Evolutionary conservation across 345 rosid genomes (phyloP).

Genomic region (Hirschfeldia incana): DNA sequence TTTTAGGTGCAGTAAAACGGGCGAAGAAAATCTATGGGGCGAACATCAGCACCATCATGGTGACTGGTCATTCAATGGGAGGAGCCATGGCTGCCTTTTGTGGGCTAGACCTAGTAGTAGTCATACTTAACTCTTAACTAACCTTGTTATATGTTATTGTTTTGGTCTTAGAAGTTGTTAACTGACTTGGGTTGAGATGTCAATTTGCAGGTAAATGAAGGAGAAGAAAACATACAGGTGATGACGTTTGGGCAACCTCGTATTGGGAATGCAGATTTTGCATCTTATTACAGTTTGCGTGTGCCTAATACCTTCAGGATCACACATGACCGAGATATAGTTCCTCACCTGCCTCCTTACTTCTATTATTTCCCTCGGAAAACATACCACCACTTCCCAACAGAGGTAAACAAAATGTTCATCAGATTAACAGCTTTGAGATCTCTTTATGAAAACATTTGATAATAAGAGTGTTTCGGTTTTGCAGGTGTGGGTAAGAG

Average conservation of each 20-base stretch:
- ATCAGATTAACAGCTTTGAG: slow-evolving; percentile 1
- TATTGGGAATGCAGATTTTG: slow-evolving; percentile 84
- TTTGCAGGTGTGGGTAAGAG: slow-evolving; percentile 39
- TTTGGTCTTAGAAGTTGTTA: slow-evolving; percentile 7
- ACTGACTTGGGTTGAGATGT: slow-evolving; percentile 14
- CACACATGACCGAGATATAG: slow-evolving; percentile 77
- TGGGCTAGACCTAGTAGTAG: slow-evolving; percentile 81
- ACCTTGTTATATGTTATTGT: background rate
- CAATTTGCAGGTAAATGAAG: slow-evolving; percentile 62
- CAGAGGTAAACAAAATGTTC: slow-evolving; percentile 64
- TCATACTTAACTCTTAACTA: background rate
- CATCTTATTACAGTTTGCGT: slow-evolving; percentile 62
- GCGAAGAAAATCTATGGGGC: slow-evolving; percentile 65
- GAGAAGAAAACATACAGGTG: slow-evolving; percentile 62
- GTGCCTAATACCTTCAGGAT: slow-evolving; percentile 80
- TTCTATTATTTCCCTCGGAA: slow-evolving; percentile 65
- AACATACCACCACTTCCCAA: slow-evolving; percentile 96
- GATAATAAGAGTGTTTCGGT: slow-evolving; percentile 3
- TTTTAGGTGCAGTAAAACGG: slow-evolving; percentile 60
- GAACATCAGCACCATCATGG: slow-evolving; percentile 53
- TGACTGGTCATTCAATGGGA: slow-evolving; percentile 99
- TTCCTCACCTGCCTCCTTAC: slow-evolving; percentile 95
- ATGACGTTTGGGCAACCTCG: slow-evolving; percentile 98
- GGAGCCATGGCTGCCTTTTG: slow-evolving; percentile 95
- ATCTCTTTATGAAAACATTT: background rate